Conservation (phyloP, 495 filamentous ascomycete genomes). For the Penicillium fimorum region DNA sequence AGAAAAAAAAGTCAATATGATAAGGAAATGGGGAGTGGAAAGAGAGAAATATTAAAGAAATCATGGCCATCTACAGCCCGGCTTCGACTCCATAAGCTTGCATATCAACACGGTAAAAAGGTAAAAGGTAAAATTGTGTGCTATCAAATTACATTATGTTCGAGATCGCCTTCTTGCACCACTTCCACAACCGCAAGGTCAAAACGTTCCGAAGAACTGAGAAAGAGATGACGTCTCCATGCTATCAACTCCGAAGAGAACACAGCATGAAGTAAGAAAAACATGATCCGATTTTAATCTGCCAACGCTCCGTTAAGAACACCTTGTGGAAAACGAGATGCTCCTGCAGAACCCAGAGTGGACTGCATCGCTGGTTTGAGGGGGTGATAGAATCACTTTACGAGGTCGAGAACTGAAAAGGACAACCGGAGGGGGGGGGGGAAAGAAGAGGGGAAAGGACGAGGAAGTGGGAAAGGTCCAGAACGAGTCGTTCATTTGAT, state of each 20-base stretch:
- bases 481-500: conserved; percentile 15
- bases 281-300: conserved; percentile 50
- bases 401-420: neutral
- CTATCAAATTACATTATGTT: conserved; percentile 44
- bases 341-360: conserved; percentile 64
- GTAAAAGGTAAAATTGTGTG: conserved; percentile 11
- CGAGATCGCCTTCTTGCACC: conserved; percentile 74
- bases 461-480: conserved; percentile 12
- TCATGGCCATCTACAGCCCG: neutral
- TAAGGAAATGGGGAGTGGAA: neutral
- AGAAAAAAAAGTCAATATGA: neutral
- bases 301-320: conserved; percentile 75
- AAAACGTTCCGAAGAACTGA: conserved; percentile 35
- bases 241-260: conserved; percentile 16
- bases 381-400: conserved; percentile 1
- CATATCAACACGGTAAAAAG: neutral
- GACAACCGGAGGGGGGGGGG: neutral
- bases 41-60: neutral
- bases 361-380: conserved; percentile 62
- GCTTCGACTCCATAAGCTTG: neutral
- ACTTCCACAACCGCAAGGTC: conserved; percentile 55
- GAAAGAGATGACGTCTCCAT: conserved; percentile 51
- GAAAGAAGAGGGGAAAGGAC: neutral
- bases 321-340: conserved; percentile 51
- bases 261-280: conserved; percentile 32